Evolutionary conservation across 2,329 filamentous ascomycete genomes (phyloP), one percentile per base, ranked within the genome.

Genomic region (Colletotrichum higginsianum): DNA sequence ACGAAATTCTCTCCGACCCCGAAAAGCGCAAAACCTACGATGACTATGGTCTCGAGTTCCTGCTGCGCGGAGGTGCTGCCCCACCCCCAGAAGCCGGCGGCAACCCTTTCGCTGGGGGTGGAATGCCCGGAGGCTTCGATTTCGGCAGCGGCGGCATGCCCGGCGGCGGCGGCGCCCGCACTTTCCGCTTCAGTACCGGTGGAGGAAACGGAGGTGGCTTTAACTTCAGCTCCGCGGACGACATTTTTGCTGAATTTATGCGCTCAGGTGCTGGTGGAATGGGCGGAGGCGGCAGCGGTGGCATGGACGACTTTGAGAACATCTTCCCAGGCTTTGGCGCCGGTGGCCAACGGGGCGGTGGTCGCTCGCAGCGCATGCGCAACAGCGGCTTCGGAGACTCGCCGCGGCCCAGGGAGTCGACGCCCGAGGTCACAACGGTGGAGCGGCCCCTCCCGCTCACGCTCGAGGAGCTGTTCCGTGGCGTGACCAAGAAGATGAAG

Each of bases 21-120:
- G 95, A 98, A 81, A 99, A 98, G 85, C 93, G 96, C 78, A 96
- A 97, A 83, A 92, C 92, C 52, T 99, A 99, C 81, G 96, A 99
- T 81, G 92, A 96, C 80, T 98, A 92, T 82, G 96, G 96, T 74
- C 92, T 98, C 73, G 96, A 98, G 78, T 98, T 96, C 84, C 88
- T 99, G 62, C 87, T 97, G 42, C 92, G 93, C 61, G 95, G 95
- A 60, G 95, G 94, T 40, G 86, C 88, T 61, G 85, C 89, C 11
- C 90, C 94, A 44, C 90, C 93, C 12, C 89, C 92, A 9, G 87
- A 87, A 26, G 87, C 86, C 63, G 88, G 87, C 66, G 87, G 87
- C 49, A 90, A 90, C 76, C 89, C 90, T 15, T 92, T 90, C 76
- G 89, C 87, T 9, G 88, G 87, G 18, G 88, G 86, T 74, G 82